Conservation (phyloP, 441 rosid species). For the Pelargonium exstipulatum region DNA sequence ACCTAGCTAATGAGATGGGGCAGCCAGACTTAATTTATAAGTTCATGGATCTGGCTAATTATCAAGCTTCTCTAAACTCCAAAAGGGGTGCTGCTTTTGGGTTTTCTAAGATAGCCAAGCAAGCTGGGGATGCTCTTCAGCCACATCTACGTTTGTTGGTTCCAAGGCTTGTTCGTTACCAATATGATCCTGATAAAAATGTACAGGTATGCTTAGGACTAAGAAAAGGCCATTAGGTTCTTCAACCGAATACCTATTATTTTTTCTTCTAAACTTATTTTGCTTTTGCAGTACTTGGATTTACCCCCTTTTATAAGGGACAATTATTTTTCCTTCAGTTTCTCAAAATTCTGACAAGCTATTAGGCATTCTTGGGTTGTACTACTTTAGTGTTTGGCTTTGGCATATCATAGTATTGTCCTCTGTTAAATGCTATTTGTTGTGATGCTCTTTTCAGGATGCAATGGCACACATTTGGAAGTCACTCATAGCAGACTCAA, state of each 20-base stretch:
- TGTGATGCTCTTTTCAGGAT: slow-evolving; percentile 49
- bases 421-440: slow-evolving; percentile 18
- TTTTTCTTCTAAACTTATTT: not conserved
- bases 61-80: slow-evolving; percentile 84
- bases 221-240: not conserved
- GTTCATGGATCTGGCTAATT: slow-evolving; percentile 97
- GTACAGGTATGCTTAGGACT: slow-evolving; percentile 60
- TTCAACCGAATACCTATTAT: not conserved
- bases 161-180: slow-evolving; percentile 91
- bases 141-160: slow-evolving; percentile 76
- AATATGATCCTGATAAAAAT: slow-evolving; percentile 96
- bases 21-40: slow-evolving; percentile 95
- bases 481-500: slow-evolving; percentile 77
- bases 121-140: slow-evolving; percentile 97
- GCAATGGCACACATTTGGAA: slow-evolving; percentile 99
- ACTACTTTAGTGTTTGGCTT: slow-evolving; percentile 1
- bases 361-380: not conserved
- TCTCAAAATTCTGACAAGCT: slow-evolving; percentile 9
- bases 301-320: not conserved
- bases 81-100: slow-evolving; percentile 99
- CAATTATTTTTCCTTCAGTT: not conserved
- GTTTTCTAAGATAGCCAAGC: slow-evolving; percentile 94
- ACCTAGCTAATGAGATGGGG: slow-evolving; percentile 98
- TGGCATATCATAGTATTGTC: slow-evolving; percentile 1
- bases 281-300: not conserved